Percentiles rank a stretch among this genome's conserved stretches.
phyloP scores from a whole-genome alignment of 2,329 filamentous ascomycete species.

The Scleromitrula shiraiana region DNA sequence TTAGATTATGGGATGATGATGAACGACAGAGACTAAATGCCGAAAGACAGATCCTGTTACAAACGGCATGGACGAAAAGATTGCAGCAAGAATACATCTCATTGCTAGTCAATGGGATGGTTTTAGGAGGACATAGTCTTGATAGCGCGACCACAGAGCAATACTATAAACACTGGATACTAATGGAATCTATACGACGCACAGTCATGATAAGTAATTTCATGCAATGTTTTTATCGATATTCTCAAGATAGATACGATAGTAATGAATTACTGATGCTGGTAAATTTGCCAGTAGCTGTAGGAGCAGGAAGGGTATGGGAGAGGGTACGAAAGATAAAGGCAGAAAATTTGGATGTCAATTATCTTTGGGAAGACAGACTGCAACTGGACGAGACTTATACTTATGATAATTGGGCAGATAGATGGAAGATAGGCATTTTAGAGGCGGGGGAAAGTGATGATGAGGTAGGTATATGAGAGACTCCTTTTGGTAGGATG shows the following conservation, averaged over 20 bases:
- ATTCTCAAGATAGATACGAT: conserved; percentile 13
- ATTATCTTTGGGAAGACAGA: not conserved
- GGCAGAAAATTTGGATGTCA: not conserved
- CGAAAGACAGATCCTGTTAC: conserved; percentile 19
- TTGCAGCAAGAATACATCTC: conserved; percentile 12
- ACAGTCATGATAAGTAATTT: conserved; percentile 19
- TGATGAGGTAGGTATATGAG: conserved; percentile 3
- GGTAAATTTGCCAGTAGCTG: conserved; percentile 8
- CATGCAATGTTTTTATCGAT: conserved; percentile 13
- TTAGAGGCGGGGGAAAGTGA: not conserved
- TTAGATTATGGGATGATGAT: conserved; percentile 26
- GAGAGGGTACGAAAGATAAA: not conserved
- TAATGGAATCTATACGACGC: conserved; percentile 30
- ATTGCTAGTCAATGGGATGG: not conserved
- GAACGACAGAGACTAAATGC: conserved; percentile 20
- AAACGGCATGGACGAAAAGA: conserved; percentile 22
- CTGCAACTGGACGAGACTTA: not conserved
- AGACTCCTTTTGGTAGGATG: not conserved
- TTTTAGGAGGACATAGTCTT: too few species aligned
- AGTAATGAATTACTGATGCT: conserved; percentile 9
- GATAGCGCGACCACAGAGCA: not conserved
- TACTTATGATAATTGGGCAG: not conserved
- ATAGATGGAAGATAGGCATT: not conserved
- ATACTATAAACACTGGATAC: conserved; percentile 21
- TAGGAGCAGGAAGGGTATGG: conserved; percentile 3